Evolutionary conservation across 176 grass and related monocot species (phyloP), one percentile per base, ranked within the genome.

Genomic region (Juncus inflexus): DNA sequence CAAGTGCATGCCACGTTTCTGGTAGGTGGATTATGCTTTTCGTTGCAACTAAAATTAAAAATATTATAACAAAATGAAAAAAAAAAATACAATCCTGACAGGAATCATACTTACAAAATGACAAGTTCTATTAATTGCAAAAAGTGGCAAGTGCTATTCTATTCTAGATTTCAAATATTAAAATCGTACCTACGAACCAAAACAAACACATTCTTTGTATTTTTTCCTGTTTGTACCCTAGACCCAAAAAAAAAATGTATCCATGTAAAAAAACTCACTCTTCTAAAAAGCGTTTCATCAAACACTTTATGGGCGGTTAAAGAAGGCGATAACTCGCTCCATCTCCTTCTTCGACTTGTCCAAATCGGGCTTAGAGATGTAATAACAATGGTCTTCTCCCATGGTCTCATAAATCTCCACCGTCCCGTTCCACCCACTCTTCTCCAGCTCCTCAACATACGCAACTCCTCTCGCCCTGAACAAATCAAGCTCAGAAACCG

Each of bases 331-430:
- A 9, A 74, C 59, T 49, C 58, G 35, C 57, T 80, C 52, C 69
- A 74, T 4, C 73, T 61, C 16, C 8, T 15, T 40, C 36, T 1
- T 4, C 40, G 76, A 80, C 65, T 55, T 59, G 40, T 13, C 76
- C 15, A 49, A 76, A 64, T 12, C 36, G 8, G 70, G 72, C 35
- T 5, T 15, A 11, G 0, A 1, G 7, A 87, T 71, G 64, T 77
- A 49, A 69, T 79, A 87, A 5, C 78, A 70, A 55, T 87, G 84
- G 1, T 5, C 57, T 55, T 64, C 66, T 15, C 76, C 76, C 0
- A 69, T 53, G 4, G 65, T 79, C 3, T 83, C 80, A 12, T 71
- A 60, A 45, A 83, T 47, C 80, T 73, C 84, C 35, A 69, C 80
- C 56, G 74, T 68, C 5, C 84, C 80, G 3, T 6, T 7, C 84